phyloP scores from a whole-genome alignment of 257 asterid genomes.

The Solanum paucissectum region DNA sequence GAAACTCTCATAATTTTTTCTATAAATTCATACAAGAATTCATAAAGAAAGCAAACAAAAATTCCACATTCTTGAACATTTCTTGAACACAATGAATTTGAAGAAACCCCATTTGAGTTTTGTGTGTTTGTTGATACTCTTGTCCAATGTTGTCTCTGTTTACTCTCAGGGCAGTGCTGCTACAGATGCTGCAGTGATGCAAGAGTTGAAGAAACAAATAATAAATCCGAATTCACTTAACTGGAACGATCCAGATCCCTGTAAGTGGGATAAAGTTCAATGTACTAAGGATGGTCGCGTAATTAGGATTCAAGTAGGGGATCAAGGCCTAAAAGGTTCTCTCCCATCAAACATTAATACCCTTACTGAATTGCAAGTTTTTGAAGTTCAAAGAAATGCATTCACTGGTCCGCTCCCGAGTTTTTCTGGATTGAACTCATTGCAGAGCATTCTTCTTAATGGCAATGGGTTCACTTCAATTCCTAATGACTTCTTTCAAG shows the following conservation, averaged over 20 bases:
- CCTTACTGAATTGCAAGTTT: slow-evolving; percentile 30
- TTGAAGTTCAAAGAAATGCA: slow-evolving; percentile 45
- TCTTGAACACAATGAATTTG: neutral
- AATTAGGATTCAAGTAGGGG: slow-evolving; percentile 61
- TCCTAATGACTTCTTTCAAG: slow-evolving; percentile 68
- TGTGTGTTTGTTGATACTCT: neutral
- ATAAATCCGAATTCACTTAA: slow-evolving; percentile 16
- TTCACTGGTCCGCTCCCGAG: slow-evolving; percentile 63
- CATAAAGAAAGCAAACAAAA: neutral
- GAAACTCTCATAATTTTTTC: neutral
- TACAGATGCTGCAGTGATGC: slow-evolving; percentile 25
- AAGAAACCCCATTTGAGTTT: slow-evolving; percentile 1
- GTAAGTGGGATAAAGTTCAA: slow-evolving; percentile 11
- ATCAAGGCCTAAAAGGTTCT: slow-evolving; percentile 33
- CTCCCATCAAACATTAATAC: slow-evolving; percentile 40
- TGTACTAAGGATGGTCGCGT: slow-evolving; percentile 11
- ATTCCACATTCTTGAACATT: neutral
- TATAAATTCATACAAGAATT: neutral
- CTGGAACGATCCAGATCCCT: slow-evolving; percentile 19
- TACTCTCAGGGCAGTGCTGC: slow-evolving; percentile 7
- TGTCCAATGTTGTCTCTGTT: neutral
- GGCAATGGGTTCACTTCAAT: slow-evolving; percentile 49
- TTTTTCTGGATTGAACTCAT: slow-evolving; percentile 40
- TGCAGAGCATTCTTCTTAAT: slow-evolving; percentile 27
- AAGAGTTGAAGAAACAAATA: slow-evolving; percentile 7